Base-by-base conservation (phyloP, 1,284 basidiomycete genomes). In the Marasmius tenuissimus region DNA sequence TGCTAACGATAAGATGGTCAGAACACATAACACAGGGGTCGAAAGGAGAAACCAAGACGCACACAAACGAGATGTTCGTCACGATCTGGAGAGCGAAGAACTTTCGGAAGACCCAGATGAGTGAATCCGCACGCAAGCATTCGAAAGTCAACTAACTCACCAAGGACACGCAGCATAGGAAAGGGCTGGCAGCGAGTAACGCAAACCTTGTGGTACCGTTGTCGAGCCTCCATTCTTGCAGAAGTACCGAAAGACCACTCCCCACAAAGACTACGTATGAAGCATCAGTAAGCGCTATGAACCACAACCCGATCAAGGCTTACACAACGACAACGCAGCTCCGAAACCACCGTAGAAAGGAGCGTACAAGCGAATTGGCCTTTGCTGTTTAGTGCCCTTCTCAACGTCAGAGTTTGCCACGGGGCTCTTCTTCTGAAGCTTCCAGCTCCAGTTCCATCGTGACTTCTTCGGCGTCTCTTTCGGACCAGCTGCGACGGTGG, bases 311-410 rank as follows among this genome's bases (percentile, higher is more conserved):
- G 56, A 51, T 33, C 59, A 14, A 49, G 59, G 75, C 82, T 73
- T 71, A 88, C 92, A 91, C 59, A 84, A 70, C 18, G 81, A 84
- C 65, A 87, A 72, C 14, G 79, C 91, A 65, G 82, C 84, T 42
- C 88, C 89, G 9, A 93, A 70, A 18, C 93, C 93, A 54, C 84
- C 85, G 68, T 93, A 92, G 57, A 94, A 73, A 0, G 93, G 91
- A 5, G 91, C 92, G 65, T 91, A 88, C n/a, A 92, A 81, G 51
- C 87, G 83, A 56, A 86, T 82, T 0, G 89, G 88, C 8, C 91
- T 79, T 11, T 76, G 69, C 54, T 78, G 77, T 62, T 69, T 70
- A 60, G 70, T 72, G 18, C 78, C 82, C 68, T 86, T 87, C 74
- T 90, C 86, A 33, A 79, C 72, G 65, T 83, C 85, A 39, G 70